Evolutionary conservation across 495 filamentous ascomycete genomes (phyloP), one percentile per base, ranked within the genome.

Genomic region (Penicillium pulvis): DNA sequence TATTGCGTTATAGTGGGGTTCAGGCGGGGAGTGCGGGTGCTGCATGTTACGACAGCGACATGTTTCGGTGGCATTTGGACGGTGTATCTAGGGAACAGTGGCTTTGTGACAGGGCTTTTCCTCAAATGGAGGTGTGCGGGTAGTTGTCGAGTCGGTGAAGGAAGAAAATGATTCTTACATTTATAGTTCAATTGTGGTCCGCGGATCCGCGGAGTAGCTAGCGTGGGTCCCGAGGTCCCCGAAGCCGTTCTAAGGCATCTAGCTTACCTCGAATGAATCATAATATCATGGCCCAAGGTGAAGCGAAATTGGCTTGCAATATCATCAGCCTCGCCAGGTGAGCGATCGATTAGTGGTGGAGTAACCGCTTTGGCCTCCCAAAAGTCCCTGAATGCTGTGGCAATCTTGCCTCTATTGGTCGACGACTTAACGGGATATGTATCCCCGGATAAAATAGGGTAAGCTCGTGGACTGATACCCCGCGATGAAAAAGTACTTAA

Each of bases 1-100:
- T 68, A 68, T 11, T 63, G 62, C 16, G 65, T 70, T 52, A 70
- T 66, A 11, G 67, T 66, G 3, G 67, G 67, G 42, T 70, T 70
- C 20, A 70, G 62, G 16, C 67, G 57, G 3, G 65, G 65, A 6
- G 42, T n/a, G 46, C 67, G 67, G 6, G 67, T 70, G 55, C 67
- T 70, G 67, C 67, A 59, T 56, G 67, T 70, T 14, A 70, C 62
- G 23, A 70, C 60, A 17, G 67, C 67, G 46, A 68, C 46, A 3
- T 47, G 55, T 56, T 70, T 68, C 20, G 67, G 49, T 0, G 63
- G 59, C 64, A 69, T 69, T 41, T 33, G 10, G 20, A 23, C 28
- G 28, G 26, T 17, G 23, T 7, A 19, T 50, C 30, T 33, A 4
- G 28, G 6, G 4, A 7, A 4, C 28, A 7, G 33, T 36, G 33